A percentile compares a stretch with the other conserved stretches of the same genome.
Evolutionary conservation across 2,329 filamentous ascomycete genomes (phyloP).

Genomic region (Fusarium dimerum): DNA sequence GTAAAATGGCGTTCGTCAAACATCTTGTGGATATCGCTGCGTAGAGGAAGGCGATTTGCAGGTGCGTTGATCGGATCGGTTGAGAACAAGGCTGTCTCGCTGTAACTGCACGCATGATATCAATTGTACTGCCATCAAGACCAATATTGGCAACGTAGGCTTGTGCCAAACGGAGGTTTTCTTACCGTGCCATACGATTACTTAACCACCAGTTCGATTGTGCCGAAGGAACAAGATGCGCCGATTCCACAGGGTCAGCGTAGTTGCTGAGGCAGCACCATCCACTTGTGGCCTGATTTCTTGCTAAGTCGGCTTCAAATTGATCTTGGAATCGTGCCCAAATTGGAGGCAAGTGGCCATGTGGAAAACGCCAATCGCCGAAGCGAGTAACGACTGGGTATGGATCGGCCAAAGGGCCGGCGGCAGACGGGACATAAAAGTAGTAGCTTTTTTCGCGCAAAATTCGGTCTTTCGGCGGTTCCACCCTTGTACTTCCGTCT

Average conservation of each 20-base stretch:
- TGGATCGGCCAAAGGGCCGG: neutral
- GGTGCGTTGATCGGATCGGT: slow-evolving; percentile 1
- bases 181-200: too few species aligned
- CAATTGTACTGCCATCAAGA: neutral
- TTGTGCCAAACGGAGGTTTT: too few species aligned
- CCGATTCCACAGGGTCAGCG: too few species aligned
- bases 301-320: neutral
- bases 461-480: neutral
- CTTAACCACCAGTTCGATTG: too few species aligned
- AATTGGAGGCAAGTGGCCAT: neutral
- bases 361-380: slow-evolving; percentile 2
- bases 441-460: neutral
- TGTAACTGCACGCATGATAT: neutral
- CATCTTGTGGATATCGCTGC: neutral
- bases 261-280: neutral
- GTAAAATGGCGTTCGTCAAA: slow-evolving; percentile 1
- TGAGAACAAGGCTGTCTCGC: neutral
- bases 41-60: neutral
- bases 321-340: neutral
- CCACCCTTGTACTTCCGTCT: neutral
- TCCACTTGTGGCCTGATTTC: neutral
- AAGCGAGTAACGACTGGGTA: slow-evolving; percentile 2
- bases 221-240: too few species aligned
- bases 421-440: neutral
- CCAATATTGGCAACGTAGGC: too few species aligned